phyloP scores from a whole-genome alignment of 2,329 filamentous ascomycete genomes.

The Daldinia eschscholtzii region DNA sequence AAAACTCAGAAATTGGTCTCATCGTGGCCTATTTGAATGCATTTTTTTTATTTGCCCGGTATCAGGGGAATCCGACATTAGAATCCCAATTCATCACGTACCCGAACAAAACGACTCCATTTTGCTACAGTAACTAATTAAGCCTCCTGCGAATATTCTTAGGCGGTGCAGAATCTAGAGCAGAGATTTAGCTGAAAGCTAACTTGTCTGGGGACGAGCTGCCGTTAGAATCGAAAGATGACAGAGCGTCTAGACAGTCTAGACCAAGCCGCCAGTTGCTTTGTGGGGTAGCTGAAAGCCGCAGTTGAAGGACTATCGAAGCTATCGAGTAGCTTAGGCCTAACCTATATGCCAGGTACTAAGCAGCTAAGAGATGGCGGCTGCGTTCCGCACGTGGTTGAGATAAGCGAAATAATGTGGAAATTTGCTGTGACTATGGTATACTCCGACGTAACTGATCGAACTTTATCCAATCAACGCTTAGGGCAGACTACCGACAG shows the following conservation, averaged over 20 bases:
- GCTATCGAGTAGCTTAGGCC: slow-evolving; percentile 27
- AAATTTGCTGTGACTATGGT: background rate
- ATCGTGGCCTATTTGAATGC: slow-evolving; percentile 23
- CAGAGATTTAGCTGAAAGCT: slow-evolving; percentile 16
- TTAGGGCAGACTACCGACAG: slow-evolving; percentile 5
- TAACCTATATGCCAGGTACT: slow-evolving; percentile 12
- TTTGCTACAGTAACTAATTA: slow-evolving; percentile 1
- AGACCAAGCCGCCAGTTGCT: slow-evolving; percentile 16
- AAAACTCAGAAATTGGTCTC: slow-evolving; percentile 3
- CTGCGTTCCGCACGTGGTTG: slow-evolving; percentile 13
- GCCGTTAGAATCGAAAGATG: slow-evolving; percentile 10
- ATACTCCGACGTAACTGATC: slow-evolving; percentile 16
- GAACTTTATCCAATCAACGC: slow-evolving; percentile 15
- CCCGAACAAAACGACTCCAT: background rate
- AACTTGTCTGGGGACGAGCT: slow-evolving; percentile 15
- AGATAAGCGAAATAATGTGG: slow-evolving; percentile 25
- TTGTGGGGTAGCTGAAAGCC: slow-evolving; percentile 27
- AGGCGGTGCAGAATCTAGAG: slow-evolving; percentile 12
- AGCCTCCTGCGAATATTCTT: slow-evolving; percentile 10
- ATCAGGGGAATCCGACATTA: slow-evolving; percentile 13
- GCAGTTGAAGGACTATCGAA: slow-evolving; percentile 20
- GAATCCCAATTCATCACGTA: slow-evolving; percentile 4
- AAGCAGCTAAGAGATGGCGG: slow-evolving; percentile 17
- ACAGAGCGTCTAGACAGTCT: slow-evolving; percentile 18
- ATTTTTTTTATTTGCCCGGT: slow-evolving; percentile 3